phyloP scores from a whole-genome alignment of 2,329 filamentous ascomycete species.

The Colletotrichum karsti region DNA sequence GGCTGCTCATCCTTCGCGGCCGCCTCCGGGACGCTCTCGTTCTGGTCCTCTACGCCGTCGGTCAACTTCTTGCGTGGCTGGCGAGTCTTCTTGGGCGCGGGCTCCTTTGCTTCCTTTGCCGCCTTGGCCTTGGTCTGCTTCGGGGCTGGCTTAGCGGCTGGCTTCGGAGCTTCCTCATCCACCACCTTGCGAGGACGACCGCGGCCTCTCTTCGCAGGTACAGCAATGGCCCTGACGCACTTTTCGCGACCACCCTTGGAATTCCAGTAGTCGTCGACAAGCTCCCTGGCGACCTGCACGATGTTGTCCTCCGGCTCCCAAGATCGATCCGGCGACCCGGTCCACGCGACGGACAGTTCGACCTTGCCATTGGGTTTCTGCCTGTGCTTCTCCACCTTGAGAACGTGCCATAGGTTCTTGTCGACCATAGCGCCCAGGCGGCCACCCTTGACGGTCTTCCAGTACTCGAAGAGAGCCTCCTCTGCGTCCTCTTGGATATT shows the following conservation, averaged over 20 bases:
- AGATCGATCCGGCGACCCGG: slow-evolving; percentile 21
- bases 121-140: neutral
- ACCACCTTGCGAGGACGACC: slow-evolving; percentile 19
- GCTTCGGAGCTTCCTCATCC: neutral
- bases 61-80: neutral
- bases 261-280: slow-evolving; percentile 40
- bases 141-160: neutral
- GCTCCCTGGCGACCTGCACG: neutral
- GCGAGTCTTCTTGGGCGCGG: neutral
- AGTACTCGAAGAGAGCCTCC: slow-evolving; percentile 36
- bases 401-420: slow-evolving; percentile 29
- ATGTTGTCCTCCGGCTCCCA: slow-evolving; percentile 30
- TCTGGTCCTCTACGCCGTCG: neutral
- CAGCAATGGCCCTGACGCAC: slow-evolving; percentile 21
- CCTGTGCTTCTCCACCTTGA: slow-evolving; percentile 27
- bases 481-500: slow-evolving; percentile 43
- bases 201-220: slow-evolving; percentile 2
- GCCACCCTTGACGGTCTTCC: slow-evolving; percentile 29
- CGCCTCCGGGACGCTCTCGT: neutral
- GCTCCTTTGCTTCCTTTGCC: neutral
- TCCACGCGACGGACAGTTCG: slow-evolving; percentile 14
- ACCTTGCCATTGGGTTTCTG: slow-evolving; percentile 15
- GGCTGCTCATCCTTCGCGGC: neutral
- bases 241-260: slow-evolving; percentile 37
- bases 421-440: slow-evolving; percentile 23